These are phyloP conservation scores for Boletellus ananiceps DNA, from an alignment of 768 basidiomycete genomes.

Conservation along the genomic window DNA sequence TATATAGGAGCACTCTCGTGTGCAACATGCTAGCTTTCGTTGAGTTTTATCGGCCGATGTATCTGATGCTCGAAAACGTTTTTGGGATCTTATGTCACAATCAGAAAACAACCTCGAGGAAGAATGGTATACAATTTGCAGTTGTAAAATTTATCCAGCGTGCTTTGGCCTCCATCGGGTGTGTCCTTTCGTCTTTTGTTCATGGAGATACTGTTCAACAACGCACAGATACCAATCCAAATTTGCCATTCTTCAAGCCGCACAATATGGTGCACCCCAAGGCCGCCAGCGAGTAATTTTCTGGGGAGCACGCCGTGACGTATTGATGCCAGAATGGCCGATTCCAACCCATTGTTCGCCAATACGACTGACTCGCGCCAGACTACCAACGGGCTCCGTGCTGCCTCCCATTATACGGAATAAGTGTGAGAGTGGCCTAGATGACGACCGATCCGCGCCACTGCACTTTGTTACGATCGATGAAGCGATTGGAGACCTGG, in stretches of 20 bases:
- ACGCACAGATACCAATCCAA: constrained; percentile 54
- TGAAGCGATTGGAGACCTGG: constrained; percentile 68
- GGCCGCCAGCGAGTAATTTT: constrained; percentile 63
- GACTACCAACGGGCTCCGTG: constrained; percentile 41
- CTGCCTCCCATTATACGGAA: constrained; percentile 44
- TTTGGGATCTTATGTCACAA: constrained; percentile 51
- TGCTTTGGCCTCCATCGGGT: constrained; percentile 58
- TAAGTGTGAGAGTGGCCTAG: constrained; percentile 25
- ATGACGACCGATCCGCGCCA: constrained; percentile 51
- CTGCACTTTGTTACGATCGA: constrained; percentile 52
- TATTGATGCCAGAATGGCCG: constrained; percentile 58
- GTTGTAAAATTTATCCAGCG: constrained; percentile 65
- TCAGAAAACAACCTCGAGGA: constrained; percentile 38
- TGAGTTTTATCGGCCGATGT: constrained; percentile 58
- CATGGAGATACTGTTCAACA: not conserved
- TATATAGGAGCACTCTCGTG: constrained; percentile 52
- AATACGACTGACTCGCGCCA: constrained; percentile 29
- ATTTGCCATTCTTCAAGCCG: constrained; percentile 63
- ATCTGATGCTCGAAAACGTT: constrained; percentile 73
- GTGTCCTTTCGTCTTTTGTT: constrained; percentile 13
- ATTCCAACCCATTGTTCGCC: constrained; percentile 55
- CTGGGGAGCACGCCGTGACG: constrained; percentile 56
- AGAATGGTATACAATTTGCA: constrained; percentile 43
- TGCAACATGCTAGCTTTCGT: constrained; percentile 69
- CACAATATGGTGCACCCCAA: constrained; percentile 71